These are phyloP conservation scores for Sporothrix sp. DNA, from an alignment of 2,329 filamentous ascomycete genomes.

Conservation along the genomic window DNA sequence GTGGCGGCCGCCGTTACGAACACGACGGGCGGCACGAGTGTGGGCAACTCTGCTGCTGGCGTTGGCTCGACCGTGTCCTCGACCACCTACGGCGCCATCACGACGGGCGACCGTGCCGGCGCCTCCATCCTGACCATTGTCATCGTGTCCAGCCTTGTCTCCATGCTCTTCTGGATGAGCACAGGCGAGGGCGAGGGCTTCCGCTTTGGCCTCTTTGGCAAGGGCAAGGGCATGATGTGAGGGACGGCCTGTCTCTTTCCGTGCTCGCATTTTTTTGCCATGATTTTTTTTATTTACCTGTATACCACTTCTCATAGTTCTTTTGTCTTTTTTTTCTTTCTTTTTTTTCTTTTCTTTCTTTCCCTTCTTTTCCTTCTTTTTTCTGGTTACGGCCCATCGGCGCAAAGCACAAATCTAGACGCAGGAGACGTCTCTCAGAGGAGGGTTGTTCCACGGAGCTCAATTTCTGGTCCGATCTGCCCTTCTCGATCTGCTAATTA, in stretches of 20 bases:
- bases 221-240: conserved; percentile 16
- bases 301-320: neutral
- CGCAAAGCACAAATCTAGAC: neutral
- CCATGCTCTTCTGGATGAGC: conserved; percentile 30
- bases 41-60: conserved; percentile 26
- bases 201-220: conserved; percentile 9
- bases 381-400: neutral
- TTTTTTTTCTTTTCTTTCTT: neutral
- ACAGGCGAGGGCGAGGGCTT: conserved; percentile 17
- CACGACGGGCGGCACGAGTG: conserved; percentile 34
- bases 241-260: no score
- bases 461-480: neutral
- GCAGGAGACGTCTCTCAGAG: neutral
- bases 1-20: conserved; percentile 27
- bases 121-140: conserved; percentile 33
- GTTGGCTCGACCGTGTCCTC: neutral
- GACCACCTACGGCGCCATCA: conserved; percentile 16
- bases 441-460: no score
- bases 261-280: no score
- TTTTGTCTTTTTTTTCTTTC: neutral
- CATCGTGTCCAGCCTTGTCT: conserved; percentile 24
- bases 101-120: conserved; percentile 30
- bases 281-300: neutral
- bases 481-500: neutral
- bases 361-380: neutral